A percentile compares a stretch with the other conserved stretches of the same genome.
Conservation (phyloP, 495 filamentous ascomycete genomes). For the Hypoxylon fragiforme region DNA sequence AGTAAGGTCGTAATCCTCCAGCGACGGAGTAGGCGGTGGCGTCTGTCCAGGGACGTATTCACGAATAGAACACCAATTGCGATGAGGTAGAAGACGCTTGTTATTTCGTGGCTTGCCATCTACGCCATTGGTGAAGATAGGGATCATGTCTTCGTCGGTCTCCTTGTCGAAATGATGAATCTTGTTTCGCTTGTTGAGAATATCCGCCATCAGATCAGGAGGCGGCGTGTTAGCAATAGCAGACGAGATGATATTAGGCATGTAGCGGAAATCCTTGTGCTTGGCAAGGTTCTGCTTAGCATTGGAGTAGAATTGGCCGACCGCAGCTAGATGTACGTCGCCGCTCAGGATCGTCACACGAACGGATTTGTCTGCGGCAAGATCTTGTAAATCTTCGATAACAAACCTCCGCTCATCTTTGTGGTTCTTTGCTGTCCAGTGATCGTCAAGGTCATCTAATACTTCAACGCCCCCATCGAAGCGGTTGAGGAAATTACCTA, state of each 20-base stretch:
- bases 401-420: slow-evolving; percentile 85
- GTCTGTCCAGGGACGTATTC: slow-evolving; percentile 77
- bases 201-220: slow-evolving; percentile 84
- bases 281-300: slow-evolving; percentile 74
- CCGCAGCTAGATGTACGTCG: slow-evolving; percentile 89
- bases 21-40: slow-evolving; percentile 65
- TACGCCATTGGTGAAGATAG: slow-evolving; percentile 85
- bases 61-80: slow-evolving; percentile 91
- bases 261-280: slow-evolving; percentile 90
- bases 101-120: slow-evolving; percentile 90
- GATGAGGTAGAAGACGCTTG: slow-evolving; percentile 82
- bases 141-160: slow-evolving; percentile 95
- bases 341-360: slow-evolving; percentile 88
- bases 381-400: slow-evolving; percentile 84
- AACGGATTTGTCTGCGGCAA: slow-evolving; percentile 87
- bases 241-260: slow-evolving; percentile 85
- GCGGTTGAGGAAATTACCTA: slow-evolving; percentile 80
- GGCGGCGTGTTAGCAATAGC: slow-evolving; percentile 86
- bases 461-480: slow-evolving; percentile 94
- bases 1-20: slow-evolving; percentile 45
- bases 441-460: slow-evolving; percentile 88
- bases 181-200: slow-evolving; percentile 91
- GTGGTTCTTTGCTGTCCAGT: slow-evolving; percentile 95
- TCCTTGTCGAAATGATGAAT: slow-evolving; percentile 83
- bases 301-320: slow-evolving; percentile 94